Evolutionary conservation across 2,329 filamentous ascomycete genomes (phyloP).

Genomic region (Penicillium sclerotigenum): DNA sequence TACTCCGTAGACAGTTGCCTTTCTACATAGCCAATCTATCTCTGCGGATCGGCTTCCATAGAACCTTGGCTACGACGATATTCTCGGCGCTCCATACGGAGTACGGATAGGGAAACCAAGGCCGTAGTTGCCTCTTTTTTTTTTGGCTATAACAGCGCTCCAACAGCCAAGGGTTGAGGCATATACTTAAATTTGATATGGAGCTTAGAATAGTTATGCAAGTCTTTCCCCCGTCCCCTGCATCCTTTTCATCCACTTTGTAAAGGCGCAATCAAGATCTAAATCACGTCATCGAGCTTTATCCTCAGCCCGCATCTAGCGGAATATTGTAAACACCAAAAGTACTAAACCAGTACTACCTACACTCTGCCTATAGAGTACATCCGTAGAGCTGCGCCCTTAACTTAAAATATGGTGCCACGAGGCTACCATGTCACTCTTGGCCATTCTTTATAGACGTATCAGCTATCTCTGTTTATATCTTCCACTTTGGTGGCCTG

Average conservation of each 20-base stretch:
- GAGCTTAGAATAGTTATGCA: background rate
- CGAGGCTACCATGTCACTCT: background rate
- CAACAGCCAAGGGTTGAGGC: background rate
- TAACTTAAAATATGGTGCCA: background rate
- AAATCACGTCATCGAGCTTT: conserved; percentile 37
- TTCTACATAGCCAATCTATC: background rate
- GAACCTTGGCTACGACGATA: background rate
- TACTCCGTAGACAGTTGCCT: background rate
- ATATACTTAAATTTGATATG: background rate
- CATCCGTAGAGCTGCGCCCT: background rate
- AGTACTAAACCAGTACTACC: background rate
- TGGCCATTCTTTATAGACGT: background rate
- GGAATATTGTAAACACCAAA: background rate
- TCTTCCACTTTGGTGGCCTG: background rate
- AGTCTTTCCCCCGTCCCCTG: background rate
- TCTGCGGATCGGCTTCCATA: background rate
- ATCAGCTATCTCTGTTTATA: background rate
- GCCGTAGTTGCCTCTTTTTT: background rate
- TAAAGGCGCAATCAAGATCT: conserved; percentile 29
- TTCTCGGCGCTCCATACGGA: background rate
- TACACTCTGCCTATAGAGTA: background rate
- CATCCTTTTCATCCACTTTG: background rate
- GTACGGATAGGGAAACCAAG: background rate
- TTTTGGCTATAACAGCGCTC: too few relatives aligned
- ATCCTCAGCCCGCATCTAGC: conserved; percentile 9